Evolutionary conservation across 805 yeast species (phyloP).

Genomic region (Wickerhamiella azymoides): DNA sequence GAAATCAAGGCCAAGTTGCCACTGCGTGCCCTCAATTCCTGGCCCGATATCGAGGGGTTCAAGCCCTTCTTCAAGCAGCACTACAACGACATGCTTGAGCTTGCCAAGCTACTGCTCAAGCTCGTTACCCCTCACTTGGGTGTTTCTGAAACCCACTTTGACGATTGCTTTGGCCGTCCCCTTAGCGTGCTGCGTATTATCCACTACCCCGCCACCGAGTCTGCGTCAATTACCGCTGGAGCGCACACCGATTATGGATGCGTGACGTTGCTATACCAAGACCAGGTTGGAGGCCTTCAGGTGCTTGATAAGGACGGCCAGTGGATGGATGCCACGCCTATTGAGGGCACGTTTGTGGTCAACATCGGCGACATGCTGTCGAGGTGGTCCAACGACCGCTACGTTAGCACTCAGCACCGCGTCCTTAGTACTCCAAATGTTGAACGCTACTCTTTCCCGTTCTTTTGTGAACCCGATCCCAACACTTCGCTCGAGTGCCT

Average conservation of each 20-base stretch:
- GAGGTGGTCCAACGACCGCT: constrained; percentile 42
- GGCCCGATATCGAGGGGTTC: constrained; percentile 34
- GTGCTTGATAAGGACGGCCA: constrained; percentile 41
- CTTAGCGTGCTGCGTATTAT: constrained; percentile 46
- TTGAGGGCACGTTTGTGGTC: constrained; percentile 37
- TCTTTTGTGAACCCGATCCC: constrained; percentile 8
- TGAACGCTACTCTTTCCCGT: constrained; percentile 10
- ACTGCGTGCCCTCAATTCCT: constrained; percentile 43
- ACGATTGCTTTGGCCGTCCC: constrained; percentile 35
- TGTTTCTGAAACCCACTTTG: constrained; percentile 32
- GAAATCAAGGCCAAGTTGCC: constrained; percentile 24
- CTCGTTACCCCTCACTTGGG: constrained; percentile 46
- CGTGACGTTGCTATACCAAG: constrained; percentile 47
- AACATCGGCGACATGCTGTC: constrained; percentile 50
- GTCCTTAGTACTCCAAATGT: constrained; percentile 21
- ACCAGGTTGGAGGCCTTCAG: constrained; percentile 38
- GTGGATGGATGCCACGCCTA: constrained; percentile 43
- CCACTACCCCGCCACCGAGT: constrained; percentile 37
- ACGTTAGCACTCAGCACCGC: constrained; percentile 45
- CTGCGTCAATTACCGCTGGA: constrained; percentile 33
- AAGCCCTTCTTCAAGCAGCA: constrained; percentile 30
- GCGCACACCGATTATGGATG: constrained; percentile 57
- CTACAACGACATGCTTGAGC: constrained; percentile 31
- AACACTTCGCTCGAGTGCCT: constrained; percentile 5
- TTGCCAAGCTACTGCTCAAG: constrained; percentile 31